Conservation (phyloP, 208 protist genomes). For the Crithidia brevicula region DNA sequence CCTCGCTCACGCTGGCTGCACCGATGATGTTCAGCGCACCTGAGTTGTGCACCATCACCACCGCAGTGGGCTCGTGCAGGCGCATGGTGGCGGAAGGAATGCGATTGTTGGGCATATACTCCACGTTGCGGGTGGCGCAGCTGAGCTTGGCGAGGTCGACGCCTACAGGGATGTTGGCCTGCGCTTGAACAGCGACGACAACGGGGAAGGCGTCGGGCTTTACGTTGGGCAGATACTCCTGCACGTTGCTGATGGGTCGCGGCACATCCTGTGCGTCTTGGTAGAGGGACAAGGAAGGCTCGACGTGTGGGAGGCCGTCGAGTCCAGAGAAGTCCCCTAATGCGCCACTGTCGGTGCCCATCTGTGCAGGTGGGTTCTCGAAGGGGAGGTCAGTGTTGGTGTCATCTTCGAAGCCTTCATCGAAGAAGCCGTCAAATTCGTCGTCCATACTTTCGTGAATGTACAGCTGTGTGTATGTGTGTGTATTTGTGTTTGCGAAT, state of each 20-base stretch:
- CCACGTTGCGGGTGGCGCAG: conserved; percentile 86
- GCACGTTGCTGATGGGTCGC: conserved; percentile 47
- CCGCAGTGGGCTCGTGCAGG: conserved; percentile 77
- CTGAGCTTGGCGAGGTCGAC: conserved; percentile 82
- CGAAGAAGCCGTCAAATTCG: conserved; percentile 24
- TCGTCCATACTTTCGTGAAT: conserved; percentile 15
- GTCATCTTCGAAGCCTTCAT: conserved; percentile 24
- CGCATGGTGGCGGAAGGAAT: conserved; percentile 80
- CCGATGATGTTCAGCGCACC: conserved; percentile 83
- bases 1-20: conserved; percentile 73
- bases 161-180: conserved; percentile 71
- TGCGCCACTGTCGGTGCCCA: conserved; percentile 28
- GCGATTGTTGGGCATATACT: conserved; percentile 76
- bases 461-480: neutral
- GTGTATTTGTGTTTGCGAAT: too few species aligned
- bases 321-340: conserved; percentile 27
- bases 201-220: conserved; percentile 65
- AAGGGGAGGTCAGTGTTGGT: conserved; percentile 6
- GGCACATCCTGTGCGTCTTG: conserved; percentile 25
- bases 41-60: conserved; percentile 78
- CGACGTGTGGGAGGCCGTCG: conserved; percentile 21
- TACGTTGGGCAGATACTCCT: conserved; percentile 74
- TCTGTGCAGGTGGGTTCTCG: neutral
- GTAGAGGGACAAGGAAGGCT: conserved; percentile 31
- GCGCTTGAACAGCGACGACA: conserved; percentile 77